Base-by-base conservation (phyloP, 768 basidiomycete species). In the Leucocoprinus leucothites region DNA sequence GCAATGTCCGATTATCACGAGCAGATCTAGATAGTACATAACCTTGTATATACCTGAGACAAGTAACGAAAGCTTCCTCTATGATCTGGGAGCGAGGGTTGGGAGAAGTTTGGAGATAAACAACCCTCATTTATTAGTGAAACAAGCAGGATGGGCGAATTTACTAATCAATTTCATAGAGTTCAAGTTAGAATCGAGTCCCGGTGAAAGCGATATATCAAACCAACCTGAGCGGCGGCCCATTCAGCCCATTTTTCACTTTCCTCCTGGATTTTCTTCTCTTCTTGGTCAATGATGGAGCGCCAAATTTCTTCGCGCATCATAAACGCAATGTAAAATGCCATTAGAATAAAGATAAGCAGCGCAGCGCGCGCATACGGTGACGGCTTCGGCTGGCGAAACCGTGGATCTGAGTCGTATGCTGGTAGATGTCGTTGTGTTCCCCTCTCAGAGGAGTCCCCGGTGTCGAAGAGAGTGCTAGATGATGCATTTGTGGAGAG, bases 361-460 rank as follows among this genome's bases (percentile, higher is more conserved):
- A 81, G 64, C 0, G 69, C 63, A 2, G 68, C 58, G n/a, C 77
- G 70, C 56, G 75, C 78, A 71, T 73, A 77, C 11, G 60, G 53
- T 8, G 71, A 61, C 2, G 72, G 72, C 21, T 66, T 62, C 3
- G 69, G 73, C 26, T 65, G 66, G 56, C 75, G 62, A 61, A 79
- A 76, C 41, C 69, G 68, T 22, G 60, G 63, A 47, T 70, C 69
- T 9, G 55, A 52, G 21, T 59, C 50, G 21, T 57, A 53, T 13
- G 57, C 51, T 14, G 54, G 47, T 21, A 56, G 26, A 24, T 56
- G 54, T 35, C 54, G 47, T 22, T 26, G 8, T 1, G 45, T 31
- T 9, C 54, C 54, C 22, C 54, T 26, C 42, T 56, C 54, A n/a
- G 54, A 49, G 18, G 38, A 14, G 7, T 49, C 54, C 14, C 48